Percentiles rank a stretch among this genome's conserved stretches.
Conservation (phyloP, 768 basidiomycete species). For the Leccinum longicurvipes region DNA sequence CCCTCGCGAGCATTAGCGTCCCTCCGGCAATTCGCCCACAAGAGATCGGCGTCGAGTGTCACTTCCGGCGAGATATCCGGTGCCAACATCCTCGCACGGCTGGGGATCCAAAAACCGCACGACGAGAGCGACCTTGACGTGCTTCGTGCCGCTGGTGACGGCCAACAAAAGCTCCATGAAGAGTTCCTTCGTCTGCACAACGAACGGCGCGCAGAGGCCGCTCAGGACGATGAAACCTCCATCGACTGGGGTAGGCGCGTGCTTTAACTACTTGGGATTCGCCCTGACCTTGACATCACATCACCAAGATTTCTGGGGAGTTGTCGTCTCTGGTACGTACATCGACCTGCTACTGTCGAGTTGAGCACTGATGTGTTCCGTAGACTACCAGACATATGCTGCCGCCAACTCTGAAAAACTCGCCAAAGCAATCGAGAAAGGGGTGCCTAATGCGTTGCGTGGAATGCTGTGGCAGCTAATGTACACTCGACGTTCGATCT, state of each 20-base stretch:
- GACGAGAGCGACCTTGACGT: slow-evolving; percentile 38
- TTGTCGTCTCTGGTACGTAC: slow-evolving; percentile 75
- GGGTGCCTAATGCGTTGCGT: slow-evolving; percentile 82
- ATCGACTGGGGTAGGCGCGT: slow-evolving; percentile 74
- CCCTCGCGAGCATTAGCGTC: slow-evolving; percentile 18
- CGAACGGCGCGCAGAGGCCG: slow-evolving; percentile 44
- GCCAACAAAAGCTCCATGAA: slow-evolving; percentile 69
- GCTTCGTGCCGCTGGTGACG: slow-evolving; percentile 53
- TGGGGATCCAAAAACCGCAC: slow-evolving; percentile 45
- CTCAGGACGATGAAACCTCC: slow-evolving; percentile 36
- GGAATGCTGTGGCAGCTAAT: slow-evolving; percentile 98
- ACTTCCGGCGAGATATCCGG: slow-evolving; percentile 45
- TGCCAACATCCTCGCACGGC: slow-evolving; percentile 47
- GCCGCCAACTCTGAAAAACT: slow-evolving; percentile 72
- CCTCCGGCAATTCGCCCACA: slow-evolving; percentile 42
- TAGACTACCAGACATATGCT: slow-evolving; percentile 89
- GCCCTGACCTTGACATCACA: slow-evolving; percentile 6
- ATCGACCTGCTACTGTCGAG: background rate
- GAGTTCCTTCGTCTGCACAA: slow-evolving; percentile 69
- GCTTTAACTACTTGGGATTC: background rate
- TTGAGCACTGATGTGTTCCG: slow-evolving; percentile 4
- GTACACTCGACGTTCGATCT: slow-evolving; percentile 39
- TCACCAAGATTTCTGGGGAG: slow-evolving; percentile 86
- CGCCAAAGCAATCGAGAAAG: slow-evolving; percentile 85
- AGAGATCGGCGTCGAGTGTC: slow-evolving; percentile 59